These are phyloP conservation scores for Venturia pyrina DNA, from an alignment of 2,329 filamentous ascomycete species.

Conservation along the genomic window DNA sequence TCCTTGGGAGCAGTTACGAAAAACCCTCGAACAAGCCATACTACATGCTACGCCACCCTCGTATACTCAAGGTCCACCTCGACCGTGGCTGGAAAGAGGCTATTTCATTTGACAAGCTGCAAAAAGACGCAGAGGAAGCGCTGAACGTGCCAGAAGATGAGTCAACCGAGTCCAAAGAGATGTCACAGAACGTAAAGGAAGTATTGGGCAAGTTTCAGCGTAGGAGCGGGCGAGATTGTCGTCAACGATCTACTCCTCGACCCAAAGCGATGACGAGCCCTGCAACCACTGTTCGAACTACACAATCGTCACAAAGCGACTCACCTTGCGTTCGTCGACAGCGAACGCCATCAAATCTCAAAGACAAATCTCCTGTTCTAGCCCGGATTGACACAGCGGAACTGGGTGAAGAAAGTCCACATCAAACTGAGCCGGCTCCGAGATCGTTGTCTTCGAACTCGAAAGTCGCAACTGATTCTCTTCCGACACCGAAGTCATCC, in stretches of 20 bases:
- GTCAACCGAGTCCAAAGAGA: conserved; percentile 10
- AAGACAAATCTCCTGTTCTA: not conserved
- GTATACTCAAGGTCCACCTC: conserved; percentile 64
- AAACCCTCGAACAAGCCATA: conserved; percentile 59
- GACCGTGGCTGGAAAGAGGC: conserved; percentile 63
- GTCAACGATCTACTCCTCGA: not conserved
- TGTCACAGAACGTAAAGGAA: conserved; percentile 1
- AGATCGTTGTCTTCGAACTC: not conserved
- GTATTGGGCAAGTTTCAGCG: conserved; percentile 9
- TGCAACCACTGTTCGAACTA: not conserved
- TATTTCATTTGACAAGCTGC: conserved; percentile 59
- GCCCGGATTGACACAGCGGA: conserved; percentile 7
- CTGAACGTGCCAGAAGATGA: conserved; percentile 32
- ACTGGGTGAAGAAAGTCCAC: not conserved
- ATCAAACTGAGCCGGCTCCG: not conserved
- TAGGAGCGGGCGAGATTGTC: not conserved
- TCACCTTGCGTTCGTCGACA: not conserved
- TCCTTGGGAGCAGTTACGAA: conserved; percentile 72
- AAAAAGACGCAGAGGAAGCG: conserved; percentile 52
- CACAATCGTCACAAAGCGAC: not conserved
- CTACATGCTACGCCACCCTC: conserved; percentile 67
- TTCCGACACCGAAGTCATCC: not conserved
- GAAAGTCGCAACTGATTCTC: not conserved
- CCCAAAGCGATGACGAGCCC: not conserved
- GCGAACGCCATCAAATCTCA: too few species aligned